Evolutionary conservation across 208 protist genomes (phyloP).

Genomic region (Crithidia brevicula): DNA sequence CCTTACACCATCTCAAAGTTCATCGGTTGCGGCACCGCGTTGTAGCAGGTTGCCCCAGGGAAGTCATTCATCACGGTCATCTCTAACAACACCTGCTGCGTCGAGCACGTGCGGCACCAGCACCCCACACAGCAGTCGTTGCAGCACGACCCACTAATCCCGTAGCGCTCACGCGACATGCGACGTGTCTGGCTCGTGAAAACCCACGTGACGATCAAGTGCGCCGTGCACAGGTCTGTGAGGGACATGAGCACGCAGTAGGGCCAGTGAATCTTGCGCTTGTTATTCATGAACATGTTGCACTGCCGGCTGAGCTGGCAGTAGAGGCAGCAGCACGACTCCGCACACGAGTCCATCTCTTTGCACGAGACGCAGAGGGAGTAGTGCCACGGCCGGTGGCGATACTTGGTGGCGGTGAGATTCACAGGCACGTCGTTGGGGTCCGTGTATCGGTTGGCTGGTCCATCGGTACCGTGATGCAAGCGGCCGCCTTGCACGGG

Average conservation of each 20-base stretch:
- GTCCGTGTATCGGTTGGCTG: conserved; percentile 5
- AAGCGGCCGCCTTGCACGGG: background rate
- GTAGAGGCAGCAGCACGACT: conserved; percentile 41
- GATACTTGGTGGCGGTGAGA: conserved; percentile 8
- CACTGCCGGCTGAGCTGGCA: conserved; percentile 54
- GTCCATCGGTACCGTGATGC: background rate
- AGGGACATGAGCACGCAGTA: conserved; percentile 28
- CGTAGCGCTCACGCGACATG: conserved; percentile 34
- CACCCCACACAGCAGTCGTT: conserved; percentile 31
- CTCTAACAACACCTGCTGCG: conserved; percentile 69
- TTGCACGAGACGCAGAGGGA: conserved; percentile 37
- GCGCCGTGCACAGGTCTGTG: background rate
- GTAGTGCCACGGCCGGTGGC: conserved; percentile 40
- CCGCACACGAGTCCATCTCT: conserved; percentile 41
- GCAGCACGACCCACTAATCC: conserved; percentile 21
- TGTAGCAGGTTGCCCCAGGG: conserved; percentile 60
- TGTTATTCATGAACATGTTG: conserved; percentile 39
- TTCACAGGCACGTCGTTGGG: conserved; percentile 14
- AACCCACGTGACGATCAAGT: conserved; percentile 23
- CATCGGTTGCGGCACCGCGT: conserved; percentile 21
- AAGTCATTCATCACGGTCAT: conserved; percentile 64
- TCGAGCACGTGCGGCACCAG: conserved; percentile 44
- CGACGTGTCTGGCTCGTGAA: conserved; percentile 21
- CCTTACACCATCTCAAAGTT: conserved; percentile 35
- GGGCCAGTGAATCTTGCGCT: conserved; percentile 25